These are phyloP conservation scores for Rutstroemia sp. DNA, from an alignment of 2,329 filamentous ascomycete genomes.

Conservation along the genomic window DNA sequence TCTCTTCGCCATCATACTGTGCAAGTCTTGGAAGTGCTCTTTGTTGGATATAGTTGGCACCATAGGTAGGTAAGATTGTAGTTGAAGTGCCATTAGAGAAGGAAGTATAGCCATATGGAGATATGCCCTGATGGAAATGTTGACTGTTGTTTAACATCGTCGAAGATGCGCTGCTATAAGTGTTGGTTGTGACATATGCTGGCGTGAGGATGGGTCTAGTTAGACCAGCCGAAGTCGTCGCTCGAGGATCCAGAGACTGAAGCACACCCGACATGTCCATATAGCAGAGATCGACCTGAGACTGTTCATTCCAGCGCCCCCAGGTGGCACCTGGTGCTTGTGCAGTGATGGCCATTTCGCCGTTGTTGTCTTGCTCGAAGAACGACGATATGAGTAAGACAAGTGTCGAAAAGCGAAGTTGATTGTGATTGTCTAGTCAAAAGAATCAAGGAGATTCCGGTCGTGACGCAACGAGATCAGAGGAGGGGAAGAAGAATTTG, in stretches of 20 bases:
- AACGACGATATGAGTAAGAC: constrained; percentile 21
- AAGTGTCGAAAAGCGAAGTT: background rate
- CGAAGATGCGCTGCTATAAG: constrained; percentile 38
- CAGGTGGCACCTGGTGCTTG: constrained; percentile 42
- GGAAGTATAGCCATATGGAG: constrained; percentile 36
- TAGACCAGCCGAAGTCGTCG: constrained; percentile 30
- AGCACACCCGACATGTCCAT: constrained; percentile 42
- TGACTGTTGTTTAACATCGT: constrained; percentile 33
- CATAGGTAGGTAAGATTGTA: constrained; percentile 24
- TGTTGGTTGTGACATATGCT: constrained; percentile 37
- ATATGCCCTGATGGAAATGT: constrained; percentile 29
- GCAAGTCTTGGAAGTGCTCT: constrained; percentile 28
- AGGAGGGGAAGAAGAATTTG: too few species aligned
- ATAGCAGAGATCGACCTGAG: constrained; percentile 24
- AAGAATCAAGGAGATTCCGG: background rate
- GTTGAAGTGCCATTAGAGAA: constrained; percentile 27
- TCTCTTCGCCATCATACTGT: constrained; percentile 6
- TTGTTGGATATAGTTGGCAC: constrained; percentile 25
- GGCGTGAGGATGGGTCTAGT: constrained; percentile 38
- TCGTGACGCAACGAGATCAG: too few species aligned
- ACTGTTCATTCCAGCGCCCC: constrained; percentile 46
- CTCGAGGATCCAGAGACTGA: constrained; percentile 40
- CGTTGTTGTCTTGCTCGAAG: constrained; percentile 29
- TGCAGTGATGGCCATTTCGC: constrained; percentile 42
- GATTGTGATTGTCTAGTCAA: background rate